Base-by-base conservation (phyloP, 139 green algal species). In the Mesotaenium endlicherianum region DNA sequence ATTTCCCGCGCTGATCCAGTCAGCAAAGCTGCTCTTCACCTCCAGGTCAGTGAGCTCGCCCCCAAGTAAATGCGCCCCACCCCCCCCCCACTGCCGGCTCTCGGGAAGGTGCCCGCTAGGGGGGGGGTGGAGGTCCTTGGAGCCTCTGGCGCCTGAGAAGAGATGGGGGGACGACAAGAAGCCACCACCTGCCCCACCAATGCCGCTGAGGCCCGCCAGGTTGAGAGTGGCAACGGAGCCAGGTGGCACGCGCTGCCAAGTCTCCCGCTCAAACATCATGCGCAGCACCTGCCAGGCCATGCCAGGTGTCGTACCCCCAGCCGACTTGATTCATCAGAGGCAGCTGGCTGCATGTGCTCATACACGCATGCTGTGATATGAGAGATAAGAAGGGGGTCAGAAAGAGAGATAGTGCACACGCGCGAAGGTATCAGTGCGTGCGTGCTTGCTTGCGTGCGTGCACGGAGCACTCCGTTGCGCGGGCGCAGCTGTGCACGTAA, bases 231-330 rank as follows among this genome's bases (percentile, higher is more conserved):
- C 8, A 11, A 87, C 16, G 5, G 81, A 26, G 3, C 34, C 30
- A 20, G 53, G 72, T 26, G 82, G 75, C 16, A 88, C 50, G 40
- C 58, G 59, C 16, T 88, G 49, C 82, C 82, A 88, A 31, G n/a
- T 55, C 1, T 88, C 82, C 14, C 60, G 16, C 42, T 88, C 82
- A n/a, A 84, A 39, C n/a, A 86, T 79, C 82, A 88, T 88, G 17
- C 53, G 43, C 39, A 88, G 40, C 31, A 88, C 82, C 82, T 88
- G 82, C 4, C 2, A 74, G 20, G 16, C 16, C 64, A 75, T n/a
- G n/a, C n/a, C n/a, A n/a, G n/a, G n/a, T n/a, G n/a, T n/a, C n/a
- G n/a, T n/a, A n/a, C n/a, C n/a, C n/a, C n/a, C n/a, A n/a, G n/a
- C n/a, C n/a, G n/a, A n/a, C n/a, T n/a, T n/a, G n/a, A n/a, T n/a